These are phyloP conservation scores for Aureobasidium sp. DNA, from an alignment of 2,329 filamentous ascomycete genomes.

Conservation along the genomic window DNA sequence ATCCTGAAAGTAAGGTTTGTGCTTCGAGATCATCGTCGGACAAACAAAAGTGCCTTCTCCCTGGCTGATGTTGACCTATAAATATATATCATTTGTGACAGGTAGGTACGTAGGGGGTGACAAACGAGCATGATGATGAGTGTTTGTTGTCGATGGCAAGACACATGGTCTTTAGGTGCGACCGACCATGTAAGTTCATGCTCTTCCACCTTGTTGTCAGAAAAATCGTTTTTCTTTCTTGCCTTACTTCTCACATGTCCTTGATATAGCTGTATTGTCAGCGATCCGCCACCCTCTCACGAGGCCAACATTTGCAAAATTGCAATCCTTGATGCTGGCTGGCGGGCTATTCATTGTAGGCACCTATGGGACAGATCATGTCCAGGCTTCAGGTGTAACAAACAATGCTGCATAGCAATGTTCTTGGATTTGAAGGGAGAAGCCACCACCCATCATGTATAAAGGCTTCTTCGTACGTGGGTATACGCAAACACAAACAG, in stretches of 20 bases:
- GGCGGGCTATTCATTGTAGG: background rate
- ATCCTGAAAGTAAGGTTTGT: background rate
- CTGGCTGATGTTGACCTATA: background rate
- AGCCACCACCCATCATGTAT: slow-evolving; percentile 1
- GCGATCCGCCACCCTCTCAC: background rate
- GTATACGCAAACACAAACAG: background rate
- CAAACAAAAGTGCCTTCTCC: background rate
- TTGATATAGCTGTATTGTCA: slow-evolving; percentile 4
- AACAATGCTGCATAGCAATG: background rate
- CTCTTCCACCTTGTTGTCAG: background rate
- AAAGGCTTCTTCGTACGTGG: background rate
- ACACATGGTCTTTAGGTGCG: slow-evolving; percentile 7
- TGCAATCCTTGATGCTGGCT: background rate
- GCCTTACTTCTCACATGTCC: background rate
- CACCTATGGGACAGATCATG: background rate
- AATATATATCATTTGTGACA: slow-evolving; percentile 7
- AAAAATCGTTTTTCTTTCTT: background rate
- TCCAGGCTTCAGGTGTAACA: slow-evolving; percentile 12
- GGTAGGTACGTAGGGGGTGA: background rate
- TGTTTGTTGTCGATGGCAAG: background rate
- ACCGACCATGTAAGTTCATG: slow-evolving; percentile 9
- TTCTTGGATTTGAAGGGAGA: background rate
- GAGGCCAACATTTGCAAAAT: background rate
- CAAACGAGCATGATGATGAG: background rate
- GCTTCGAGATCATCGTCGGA: background rate